Evolutionary conservation across 2,329 filamentous ascomycete species (phyloP).

Genomic region (Colletotrichum costaricense): DNA sequence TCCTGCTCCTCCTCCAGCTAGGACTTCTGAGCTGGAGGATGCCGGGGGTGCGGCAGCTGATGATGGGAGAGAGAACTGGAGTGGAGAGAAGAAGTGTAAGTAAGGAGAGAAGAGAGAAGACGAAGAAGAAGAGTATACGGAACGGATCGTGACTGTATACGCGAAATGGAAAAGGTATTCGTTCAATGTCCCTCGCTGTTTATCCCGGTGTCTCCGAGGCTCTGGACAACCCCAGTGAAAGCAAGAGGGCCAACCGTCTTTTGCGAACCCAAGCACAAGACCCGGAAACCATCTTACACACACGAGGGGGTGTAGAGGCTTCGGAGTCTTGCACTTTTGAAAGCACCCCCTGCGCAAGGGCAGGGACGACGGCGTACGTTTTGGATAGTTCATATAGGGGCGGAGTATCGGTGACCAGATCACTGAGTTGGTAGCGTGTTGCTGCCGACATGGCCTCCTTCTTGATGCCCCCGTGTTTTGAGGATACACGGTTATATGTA

Average conservation of each 20-base stretch:
- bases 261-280: slow-evolving; percentile 40
- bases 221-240: slow-evolving; percentile 61
- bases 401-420: slow-evolving; percentile 76
- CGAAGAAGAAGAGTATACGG: slow-evolving; percentile 37
- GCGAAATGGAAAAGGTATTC: slow-evolving; percentile 13
- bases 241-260: slow-evolving; percentile 43
- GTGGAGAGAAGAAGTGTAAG: slow-evolving; percentile 20
- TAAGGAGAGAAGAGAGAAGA: not conserved
- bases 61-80: slow-evolving; percentile 51
- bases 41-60: slow-evolving; percentile 44
- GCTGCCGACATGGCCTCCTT: slow-evolving; percentile 68
- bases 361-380: slow-evolving; percentile 40
- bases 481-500: not conserved
- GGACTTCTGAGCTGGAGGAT: slow-evolving; percentile 41
- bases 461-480: slow-evolving; percentile 57
- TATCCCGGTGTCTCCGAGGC: slow-evolving; percentile 62
- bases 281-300: slow-evolving; percentile 52
- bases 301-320: slow-evolving; percentile 21
- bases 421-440: slow-evolving; percentile 56
- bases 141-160: not conserved
- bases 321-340: not conserved
- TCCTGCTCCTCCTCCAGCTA: slow-evolving; percentile 34
- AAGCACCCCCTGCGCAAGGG: not conserved
- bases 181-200: slow-evolving; percentile 58
- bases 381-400: slow-evolving; percentile 64